A percentile compares a stretch with the other conserved stretches of the same genome.
Evolutionary conservation across 208 protist genomes (phyloP).

Genomic region (Crithidia expoeki): DNA sequence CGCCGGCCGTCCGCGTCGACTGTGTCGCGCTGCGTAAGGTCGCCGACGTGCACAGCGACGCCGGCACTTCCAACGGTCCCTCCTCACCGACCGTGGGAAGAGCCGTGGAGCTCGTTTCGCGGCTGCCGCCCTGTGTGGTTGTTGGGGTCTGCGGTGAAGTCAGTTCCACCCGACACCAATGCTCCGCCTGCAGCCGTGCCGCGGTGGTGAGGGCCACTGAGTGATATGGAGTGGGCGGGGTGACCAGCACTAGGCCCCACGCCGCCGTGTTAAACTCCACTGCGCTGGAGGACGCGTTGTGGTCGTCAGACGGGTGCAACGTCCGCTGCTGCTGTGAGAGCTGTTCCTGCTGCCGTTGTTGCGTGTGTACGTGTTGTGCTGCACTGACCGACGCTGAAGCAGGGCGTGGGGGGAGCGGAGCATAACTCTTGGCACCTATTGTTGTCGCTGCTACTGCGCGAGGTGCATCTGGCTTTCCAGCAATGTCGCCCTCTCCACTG

Average conservation of each 20-base stretch:
- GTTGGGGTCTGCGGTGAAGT: not conserved
- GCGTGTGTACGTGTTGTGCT: not conserved
- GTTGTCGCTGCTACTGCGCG: not conserved
- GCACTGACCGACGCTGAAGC: slow-evolving; percentile 9
- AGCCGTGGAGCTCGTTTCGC: not conserved
- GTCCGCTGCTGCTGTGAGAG: not conserved
- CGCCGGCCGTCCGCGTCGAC: not conserved
- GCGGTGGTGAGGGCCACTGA: slow-evolving; percentile 1
- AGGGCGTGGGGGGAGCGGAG: not conserved
- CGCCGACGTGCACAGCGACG: not conserved
- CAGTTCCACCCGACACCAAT: slow-evolving; percentile 26
- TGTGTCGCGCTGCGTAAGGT: not conserved
- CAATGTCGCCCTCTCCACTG: not conserved
- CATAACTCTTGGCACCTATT: not conserved
- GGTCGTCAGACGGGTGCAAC: not conserved
- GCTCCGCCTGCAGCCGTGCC: slow-evolving; percentile 21
- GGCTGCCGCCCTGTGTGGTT: not conserved
- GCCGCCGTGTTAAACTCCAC: slow-evolving; percentile 29
- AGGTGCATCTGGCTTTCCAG: not conserved
- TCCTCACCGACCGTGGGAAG: not conserved
- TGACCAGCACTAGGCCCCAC: slow-evolving; percentile 31
- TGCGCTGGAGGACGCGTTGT: not conserved
- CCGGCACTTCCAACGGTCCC: slow-evolving; percentile 1
- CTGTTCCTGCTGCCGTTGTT: not conserved
- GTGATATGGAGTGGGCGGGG: slow-evolving; percentile 1